Evolutionary conservation across 2,329 filamentous ascomycete genomes (phyloP).

Genomic region (Penicillium digitatum): DNA sequence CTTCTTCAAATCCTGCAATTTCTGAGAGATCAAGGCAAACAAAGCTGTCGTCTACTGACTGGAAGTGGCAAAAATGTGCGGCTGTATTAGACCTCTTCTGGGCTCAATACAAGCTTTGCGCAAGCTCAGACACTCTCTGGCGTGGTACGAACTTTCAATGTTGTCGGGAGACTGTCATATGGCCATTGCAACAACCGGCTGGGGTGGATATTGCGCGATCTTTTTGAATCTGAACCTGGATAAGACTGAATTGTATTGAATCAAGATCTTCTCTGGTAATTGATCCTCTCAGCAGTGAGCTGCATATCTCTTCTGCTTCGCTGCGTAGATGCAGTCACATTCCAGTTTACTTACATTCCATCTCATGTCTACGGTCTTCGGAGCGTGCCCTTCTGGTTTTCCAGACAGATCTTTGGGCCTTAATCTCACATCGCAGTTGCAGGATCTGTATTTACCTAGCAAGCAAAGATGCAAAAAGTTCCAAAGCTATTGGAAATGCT

Average conservation of each 20-base stretch:
- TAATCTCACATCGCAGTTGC: not conserved
- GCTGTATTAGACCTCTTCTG: not conserved
- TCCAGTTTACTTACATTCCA: not conserved
- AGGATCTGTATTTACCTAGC: not conserved
- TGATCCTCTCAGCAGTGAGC: not conserved
- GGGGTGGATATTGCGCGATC: constrained; percentile 59
- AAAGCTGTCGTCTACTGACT: not conserved
- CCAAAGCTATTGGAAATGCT: not conserved
- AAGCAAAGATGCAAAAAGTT: not conserved
- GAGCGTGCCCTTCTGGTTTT: not conserved
- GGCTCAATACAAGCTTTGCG: not conserved
- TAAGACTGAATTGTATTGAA: constrained; percentile 38
- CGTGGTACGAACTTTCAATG: constrained; percentile 59
- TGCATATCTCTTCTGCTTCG: not conserved
- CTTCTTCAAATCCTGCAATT: not conserved
- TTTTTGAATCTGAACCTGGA: constrained; percentile 53
- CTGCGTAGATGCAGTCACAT: not conserved
- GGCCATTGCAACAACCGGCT: constrained; percentile 67
- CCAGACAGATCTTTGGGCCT: not conserved
- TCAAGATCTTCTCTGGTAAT: too few relatives aligned
- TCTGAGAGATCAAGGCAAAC: not conserved
- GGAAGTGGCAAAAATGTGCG: not conserved
- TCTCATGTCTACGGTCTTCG: not conserved
- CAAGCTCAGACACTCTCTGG: not conserved
- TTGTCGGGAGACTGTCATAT: constrained; percentile 64